Evolutionary conservation across 2,329 filamentous ascomycete species (phyloP).

Genomic region (Aspergillus awamori): DNA sequence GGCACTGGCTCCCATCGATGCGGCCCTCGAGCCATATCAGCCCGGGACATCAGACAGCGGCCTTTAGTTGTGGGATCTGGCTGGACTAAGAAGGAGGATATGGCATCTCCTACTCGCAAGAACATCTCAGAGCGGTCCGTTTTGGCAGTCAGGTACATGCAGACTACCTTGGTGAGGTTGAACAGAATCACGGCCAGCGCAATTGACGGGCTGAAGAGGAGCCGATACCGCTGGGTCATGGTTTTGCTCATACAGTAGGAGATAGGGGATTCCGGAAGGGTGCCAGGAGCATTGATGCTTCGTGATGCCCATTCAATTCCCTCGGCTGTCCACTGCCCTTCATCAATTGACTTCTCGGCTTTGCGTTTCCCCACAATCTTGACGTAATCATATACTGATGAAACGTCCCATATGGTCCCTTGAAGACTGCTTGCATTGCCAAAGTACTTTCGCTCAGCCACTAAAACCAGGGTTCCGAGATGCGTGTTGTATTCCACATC

Average conservation of each 20-base stretch:
- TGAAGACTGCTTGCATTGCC: not conserved
- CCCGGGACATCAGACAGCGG: slow-evolving; percentile 4
- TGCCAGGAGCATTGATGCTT: no score
- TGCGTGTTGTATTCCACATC: slow-evolving; percentile 12
- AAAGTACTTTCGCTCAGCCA: slow-evolving; percentile 4
- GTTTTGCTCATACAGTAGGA: slow-evolving; percentile 12
- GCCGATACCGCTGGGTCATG: slow-evolving; percentile 9
- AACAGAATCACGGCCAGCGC: slow-evolving; percentile 7
- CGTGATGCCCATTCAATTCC: not conserved
- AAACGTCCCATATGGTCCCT: not conserved
- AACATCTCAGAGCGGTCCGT: slow-evolving; percentile 6
- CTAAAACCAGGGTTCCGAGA: not conserved
- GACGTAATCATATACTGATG: not conserved
- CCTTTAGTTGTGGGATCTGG: slow-evolving; percentile 13
- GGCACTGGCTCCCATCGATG: not conserved
- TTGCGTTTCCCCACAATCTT: not conserved
- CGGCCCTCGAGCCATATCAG: not conserved
- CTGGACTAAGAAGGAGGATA: slow-evolving; percentile 25
- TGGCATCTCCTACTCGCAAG: slow-evolving; percentile 29
- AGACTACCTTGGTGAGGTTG: slow-evolving; percentile 12
- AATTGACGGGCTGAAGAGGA: slow-evolving; percentile 14
- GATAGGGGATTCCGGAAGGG: not conserved
- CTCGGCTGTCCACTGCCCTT: not conserved
- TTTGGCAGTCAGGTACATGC: slow-evolving; percentile 11
- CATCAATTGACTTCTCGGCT: not conserved